A percentile compares a stretch with the other conserved stretches of the same genome.
Conservation (phyloP, 2,329 filamentous ascomycete genomes). For the Stagonosporopsis cucurbitacearum region DNA sequence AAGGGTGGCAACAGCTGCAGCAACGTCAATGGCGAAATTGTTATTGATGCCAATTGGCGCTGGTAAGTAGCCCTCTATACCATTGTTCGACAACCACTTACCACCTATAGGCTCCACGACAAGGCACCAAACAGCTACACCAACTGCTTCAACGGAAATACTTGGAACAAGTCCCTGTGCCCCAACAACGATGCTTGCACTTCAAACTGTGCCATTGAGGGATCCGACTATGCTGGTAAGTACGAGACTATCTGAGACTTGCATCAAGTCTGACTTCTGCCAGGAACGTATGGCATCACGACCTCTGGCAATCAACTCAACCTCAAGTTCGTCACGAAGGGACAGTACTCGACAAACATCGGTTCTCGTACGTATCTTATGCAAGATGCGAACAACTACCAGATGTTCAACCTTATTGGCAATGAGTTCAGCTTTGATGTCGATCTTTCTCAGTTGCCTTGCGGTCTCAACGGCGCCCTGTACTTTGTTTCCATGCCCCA, state of each 20-base stretch:
- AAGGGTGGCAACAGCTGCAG: slow-evolving; percentile 44
- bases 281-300: slow-evolving; percentile 53
- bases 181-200: slow-evolving; percentile 41
- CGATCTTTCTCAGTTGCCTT: slow-evolving; percentile 66
- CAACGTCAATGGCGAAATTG: slow-evolving; percentile 43
- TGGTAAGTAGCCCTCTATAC: slow-evolving; percentile 20
- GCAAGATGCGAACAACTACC: slow-evolving; percentile 39
- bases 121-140: slow-evolving; percentile 45
- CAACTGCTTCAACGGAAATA: slow-evolving; percentile 49
- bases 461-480: slow-evolving; percentile 68
- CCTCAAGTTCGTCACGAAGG: slow-evolving; percentile 63
- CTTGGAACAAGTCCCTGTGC: slow-evolving; percentile 49
- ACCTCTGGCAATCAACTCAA: slow-evolving; percentile 59
- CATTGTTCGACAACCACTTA: neutral
- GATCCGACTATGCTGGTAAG: slow-evolving; percentile 45
- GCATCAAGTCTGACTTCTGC: neutral
- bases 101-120: slow-evolving; percentile 43
- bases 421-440: slow-evolving; percentile 50
- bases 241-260: no score
- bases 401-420: slow-evolving; percentile 47
- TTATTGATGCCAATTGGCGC: slow-evolving; percentile 56
- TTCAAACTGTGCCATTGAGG: slow-evolving; percentile 48
- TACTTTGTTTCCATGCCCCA: slow-evolving; percentile 63
- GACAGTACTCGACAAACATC: slow-evolving; percentile 50
- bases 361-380: slow-evolving; percentile 48